Base-by-base conservation (phyloP, 192 early-diverging fungal species). In the Coemansia sp. region DNA sequence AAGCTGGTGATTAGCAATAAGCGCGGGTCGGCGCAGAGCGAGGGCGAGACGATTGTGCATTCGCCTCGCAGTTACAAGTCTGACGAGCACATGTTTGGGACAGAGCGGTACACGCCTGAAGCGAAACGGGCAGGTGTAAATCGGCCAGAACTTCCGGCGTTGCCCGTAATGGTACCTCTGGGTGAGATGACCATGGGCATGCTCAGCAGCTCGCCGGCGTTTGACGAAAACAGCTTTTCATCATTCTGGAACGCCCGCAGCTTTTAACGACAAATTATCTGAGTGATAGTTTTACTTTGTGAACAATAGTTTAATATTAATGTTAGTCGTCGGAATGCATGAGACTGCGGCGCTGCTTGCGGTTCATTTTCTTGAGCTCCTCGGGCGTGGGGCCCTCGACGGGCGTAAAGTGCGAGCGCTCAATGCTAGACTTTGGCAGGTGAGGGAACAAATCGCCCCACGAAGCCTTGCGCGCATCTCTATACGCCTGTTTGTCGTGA, bases 401-500 rank as follows among this genome's bases (percentile, higher is more conserved):
- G n/a, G 67, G 41, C 17, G 62, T 69, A 50, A 67, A 71, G 37
- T 74, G 60, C 0, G 69, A 56, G 6, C 73, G 55, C 11, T 54
- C 22, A 0, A 45, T 37, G 14, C 45, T 21, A 2, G 56, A 48
- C 52, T 89, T 90, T 5, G 91, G 86, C 23, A 29, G 43, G 60
- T 92, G 88, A 59, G 91, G 92, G 67, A 92, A 89, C 27, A 89
- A 59, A 63, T 93, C 93, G n/a, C 91, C 92, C 93, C 93, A 95
- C 64, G 72, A 81, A 0, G 83, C 72, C 73, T 95, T 93, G 17
- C 88, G 73, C 0, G 88, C 88, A 69, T 90, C 92, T n/a, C 84
- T 65, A 63, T 91, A 93, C 0, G 80, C 76, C 55, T 86, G 68
- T 80, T 88, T 90, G 56, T 86, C 83, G 58, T 88, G 86, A 1